Evolutionary conservation across 2,329 filamentous ascomycete species (phyloP), one percentile per base, ranked within the genome.

Genomic region (Scedosporium minutisporum): DNA sequence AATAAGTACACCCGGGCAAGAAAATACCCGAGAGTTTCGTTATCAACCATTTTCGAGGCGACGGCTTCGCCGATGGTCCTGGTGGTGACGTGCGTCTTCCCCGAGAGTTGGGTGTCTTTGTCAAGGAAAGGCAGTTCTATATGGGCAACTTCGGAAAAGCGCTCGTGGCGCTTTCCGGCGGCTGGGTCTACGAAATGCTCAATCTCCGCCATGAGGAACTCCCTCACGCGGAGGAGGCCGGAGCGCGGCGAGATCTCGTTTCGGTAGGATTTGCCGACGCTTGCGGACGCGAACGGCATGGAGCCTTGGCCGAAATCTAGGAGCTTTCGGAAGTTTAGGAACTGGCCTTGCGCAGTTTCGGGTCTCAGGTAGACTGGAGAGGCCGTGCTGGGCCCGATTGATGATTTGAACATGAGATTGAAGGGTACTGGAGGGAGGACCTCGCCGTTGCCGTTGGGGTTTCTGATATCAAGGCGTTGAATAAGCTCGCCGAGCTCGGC

Each of bases 201-300:
- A 69, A 99, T 96, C 78, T 99, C 95, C 25, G 93, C 95, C 95
- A 99, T 97, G 69, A 97, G 78, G 78, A 99, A 97, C 75, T 99
- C 95, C 69, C 95, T 90, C 53, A 99, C 95, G 69, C 95, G 89
- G 64, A 99, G 79, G 48, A 99, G 86, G 76, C 95, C 95, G 66
- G 91, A 86, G 62, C 95, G 86, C 9, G 95, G 95, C 0, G 95
- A 97, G 69, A 99, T 97, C 73, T 99, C 95, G 74, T 99, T 99
- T 70, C 95, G 87, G 84, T 96, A 97, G 1, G 93, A 97, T 78
- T 96, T 96, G 76, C 95, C 95, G 73, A 99, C 96, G 46, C 90
- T 96, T 57, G 95, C 95, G 59, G 93, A 97, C 14, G 95, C 95
- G 72, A 99, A 97, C 25, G 95, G 95, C 90, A 99, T 96, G 69